Evolutionary conservation across 306 rosid species (phyloP).

Genomic region (Phaseolus lunatus): DNA sequence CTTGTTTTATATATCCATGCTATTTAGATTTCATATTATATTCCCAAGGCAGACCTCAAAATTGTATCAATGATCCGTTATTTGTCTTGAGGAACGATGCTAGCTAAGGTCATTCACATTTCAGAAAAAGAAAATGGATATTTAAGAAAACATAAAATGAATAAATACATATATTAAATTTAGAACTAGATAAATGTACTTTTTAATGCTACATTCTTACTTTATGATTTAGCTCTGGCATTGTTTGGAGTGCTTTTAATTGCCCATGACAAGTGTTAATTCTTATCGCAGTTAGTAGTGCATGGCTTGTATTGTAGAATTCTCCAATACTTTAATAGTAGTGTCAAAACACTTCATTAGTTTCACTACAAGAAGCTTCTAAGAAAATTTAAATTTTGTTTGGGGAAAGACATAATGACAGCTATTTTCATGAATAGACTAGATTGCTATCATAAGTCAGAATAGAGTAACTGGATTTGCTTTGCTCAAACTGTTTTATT

Average conservation of each 20-base stretch:
- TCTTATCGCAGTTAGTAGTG: neutral
- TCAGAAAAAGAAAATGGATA: neutral
- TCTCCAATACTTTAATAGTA: neutral
- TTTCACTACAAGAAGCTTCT: conserved; percentile 33
- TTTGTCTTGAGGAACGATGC: conserved; percentile 19
- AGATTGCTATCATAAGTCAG: conserved; percentile 27
- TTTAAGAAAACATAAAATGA: conserved; percentile 1
- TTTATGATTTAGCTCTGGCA: conserved; percentile 27
- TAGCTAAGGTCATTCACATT: conserved; percentile 17
- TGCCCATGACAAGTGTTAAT: conserved; percentile 17
- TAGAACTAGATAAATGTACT: neutral
- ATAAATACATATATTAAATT: neutral
- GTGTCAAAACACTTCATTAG: conserved; percentile 2
- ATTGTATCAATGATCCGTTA: conserved; percentile 6
- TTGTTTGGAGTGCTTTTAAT: conserved; percentile 19
- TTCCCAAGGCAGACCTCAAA: conserved; percentile 29
- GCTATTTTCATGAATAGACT: conserved; percentile 23
- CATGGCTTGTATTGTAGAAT: neutral
- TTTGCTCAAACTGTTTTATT: conserved; percentile 21
- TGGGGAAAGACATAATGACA: neutral
- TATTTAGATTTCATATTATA: neutral
- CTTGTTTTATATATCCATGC: neutral
- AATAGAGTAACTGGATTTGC: conserved; percentile 33
- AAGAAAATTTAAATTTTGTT: conserved; percentile 8
- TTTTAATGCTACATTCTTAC: conserved; percentile 11